A percentile compares a stretch with the other conserved stretches of the same genome.
phyloP scores from a whole-genome alignment of 345 rosid genomes.

The Erysimum cheiranthoides region DNA sequence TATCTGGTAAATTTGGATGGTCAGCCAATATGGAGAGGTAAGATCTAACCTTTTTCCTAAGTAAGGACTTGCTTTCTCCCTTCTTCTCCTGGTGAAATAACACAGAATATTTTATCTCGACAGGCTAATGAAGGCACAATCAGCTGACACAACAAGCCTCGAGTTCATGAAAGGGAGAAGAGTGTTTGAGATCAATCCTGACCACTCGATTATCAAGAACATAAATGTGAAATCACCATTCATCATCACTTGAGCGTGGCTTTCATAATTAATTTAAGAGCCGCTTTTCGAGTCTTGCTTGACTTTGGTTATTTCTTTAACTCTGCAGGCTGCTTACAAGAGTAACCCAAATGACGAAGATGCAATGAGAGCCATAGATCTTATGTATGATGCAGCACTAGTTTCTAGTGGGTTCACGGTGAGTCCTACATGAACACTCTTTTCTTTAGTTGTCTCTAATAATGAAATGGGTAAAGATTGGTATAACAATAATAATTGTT shows the following conservation, averaged over 20 bases:
- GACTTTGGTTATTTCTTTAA: background rate
- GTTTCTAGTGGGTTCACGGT: constrained; percentile 97
- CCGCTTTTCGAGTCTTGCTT: background rate
- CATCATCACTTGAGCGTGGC: constrained; percentile 4
- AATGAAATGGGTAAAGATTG: constrained; percentile 6
- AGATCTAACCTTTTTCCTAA: constrained; percentile 4
- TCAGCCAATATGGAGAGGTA: constrained; percentile 99
- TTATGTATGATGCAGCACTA: constrained; percentile 84
- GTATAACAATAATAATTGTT: constrained; percentile 4
- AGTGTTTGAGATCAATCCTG: constrained; percentile 96
- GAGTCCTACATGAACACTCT: constrained; percentile 39
- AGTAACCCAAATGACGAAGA: constrained; percentile 76
- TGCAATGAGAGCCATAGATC: constrained; percentile 86
- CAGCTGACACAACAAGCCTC: constrained; percentile 71
- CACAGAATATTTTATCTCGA: constrained; percentile 27
- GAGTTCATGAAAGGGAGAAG: constrained; percentile 98
- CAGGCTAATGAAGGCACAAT: constrained; percentile 95
- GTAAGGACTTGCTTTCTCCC: background rate
- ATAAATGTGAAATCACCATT: constrained; percentile 56
- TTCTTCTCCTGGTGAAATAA: constrained; percentile 8
- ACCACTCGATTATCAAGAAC: constrained; percentile 77
- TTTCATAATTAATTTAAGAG: background rate
- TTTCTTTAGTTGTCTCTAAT: background rate
- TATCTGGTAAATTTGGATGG: constrained; percentile 96
- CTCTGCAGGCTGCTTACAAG: constrained; percentile 73